phyloP scores from a whole-genome alignment of 2,329 filamentous ascomycete genomes.

The Xylaria sp. region DNA sequence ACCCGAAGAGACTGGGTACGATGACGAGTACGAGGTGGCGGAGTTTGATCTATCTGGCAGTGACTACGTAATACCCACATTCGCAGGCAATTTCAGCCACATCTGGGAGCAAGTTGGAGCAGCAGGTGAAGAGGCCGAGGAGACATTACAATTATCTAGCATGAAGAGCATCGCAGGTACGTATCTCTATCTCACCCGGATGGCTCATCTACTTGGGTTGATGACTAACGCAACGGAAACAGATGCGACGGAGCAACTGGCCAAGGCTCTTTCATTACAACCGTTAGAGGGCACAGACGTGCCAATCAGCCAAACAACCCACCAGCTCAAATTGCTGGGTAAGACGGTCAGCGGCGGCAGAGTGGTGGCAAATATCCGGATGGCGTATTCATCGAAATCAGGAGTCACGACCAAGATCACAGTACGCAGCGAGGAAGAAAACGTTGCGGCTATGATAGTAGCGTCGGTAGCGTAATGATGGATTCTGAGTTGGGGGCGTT shows the following conservation, averaged over 20 bases:
- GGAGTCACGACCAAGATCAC: conserved; percentile 97
- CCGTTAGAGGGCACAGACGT: conserved; percentile 94
- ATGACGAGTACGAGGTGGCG: conserved; percentile 97
- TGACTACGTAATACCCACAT: conserved; percentile 92
- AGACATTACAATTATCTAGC: conserved; percentile 85
- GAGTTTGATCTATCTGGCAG: conserved; percentile 89
- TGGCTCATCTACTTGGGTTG: background rate
- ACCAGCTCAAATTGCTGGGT: conserved; percentile 93
- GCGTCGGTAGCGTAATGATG: conserved; percentile 75
- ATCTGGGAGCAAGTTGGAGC: conserved; percentile 93
- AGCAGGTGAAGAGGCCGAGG: conserved; percentile 86
- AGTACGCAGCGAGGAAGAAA: conserved; percentile 90
- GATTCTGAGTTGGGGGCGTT: conserved; percentile 39
- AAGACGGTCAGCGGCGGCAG: conserved; percentile 92
- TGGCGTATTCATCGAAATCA: conserved; percentile 91
- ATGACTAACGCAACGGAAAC: conserved; percentile 29
- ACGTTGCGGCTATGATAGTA: conserved; percentile 82
- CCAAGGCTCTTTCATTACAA: conserved; percentile 86
- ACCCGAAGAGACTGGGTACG: conserved; percentile 89
- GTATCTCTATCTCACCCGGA: conserved; percentile 45
- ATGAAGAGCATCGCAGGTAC: conserved; percentile 92
- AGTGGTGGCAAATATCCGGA: conserved; percentile 85
- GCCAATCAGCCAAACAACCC: conserved; percentile 83
- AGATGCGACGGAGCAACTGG: conserved; percentile 90
- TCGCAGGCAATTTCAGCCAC: conserved; percentile 93